phyloP scores from a whole-genome alignment of 306 rosid genomes.

The Lathyrus tuberosus region DNA sequence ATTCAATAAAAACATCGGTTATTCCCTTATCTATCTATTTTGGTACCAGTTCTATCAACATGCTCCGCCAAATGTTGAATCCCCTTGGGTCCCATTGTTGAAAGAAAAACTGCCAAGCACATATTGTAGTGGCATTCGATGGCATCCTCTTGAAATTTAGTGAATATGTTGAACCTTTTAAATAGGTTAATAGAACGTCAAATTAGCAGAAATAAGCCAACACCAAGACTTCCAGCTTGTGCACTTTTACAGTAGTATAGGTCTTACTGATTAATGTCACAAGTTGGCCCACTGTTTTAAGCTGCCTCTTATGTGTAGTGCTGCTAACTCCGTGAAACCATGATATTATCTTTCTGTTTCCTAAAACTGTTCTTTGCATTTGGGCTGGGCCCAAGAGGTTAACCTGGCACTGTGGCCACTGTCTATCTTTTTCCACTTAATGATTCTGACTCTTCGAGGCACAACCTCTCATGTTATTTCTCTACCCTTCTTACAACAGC shows the following conservation, averaged over 20 bases:
- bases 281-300: conserved; percentile 4
- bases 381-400: background rate
- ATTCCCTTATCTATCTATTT: too few species aligned
- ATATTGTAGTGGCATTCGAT: background rate
- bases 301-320: background rate
- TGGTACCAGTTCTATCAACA: too few species aligned
- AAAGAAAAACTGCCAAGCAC: too few species aligned
- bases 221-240: background rate
- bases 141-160: background rate
- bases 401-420: background rate
- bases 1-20: too few species aligned
- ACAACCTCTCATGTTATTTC: background rate
- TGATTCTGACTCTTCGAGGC: background rate
- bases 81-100: too few species aligned
- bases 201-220: background rate
- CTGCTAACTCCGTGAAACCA: background rate
- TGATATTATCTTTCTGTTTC: background rate
- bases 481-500: background rate
- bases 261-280: background rate
- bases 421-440: background rate
- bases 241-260: background rate
- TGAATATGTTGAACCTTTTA: background rate
- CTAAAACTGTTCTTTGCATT: background rate
- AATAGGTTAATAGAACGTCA: background rate
- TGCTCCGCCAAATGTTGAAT: too few species aligned